Percentiles rank a stretch among this genome's conserved stretches.
phyloP scores from a whole-genome alignment of 2,329 filamentous ascomycete species.

The Stachybotrys chlorohalonatus region DNA sequence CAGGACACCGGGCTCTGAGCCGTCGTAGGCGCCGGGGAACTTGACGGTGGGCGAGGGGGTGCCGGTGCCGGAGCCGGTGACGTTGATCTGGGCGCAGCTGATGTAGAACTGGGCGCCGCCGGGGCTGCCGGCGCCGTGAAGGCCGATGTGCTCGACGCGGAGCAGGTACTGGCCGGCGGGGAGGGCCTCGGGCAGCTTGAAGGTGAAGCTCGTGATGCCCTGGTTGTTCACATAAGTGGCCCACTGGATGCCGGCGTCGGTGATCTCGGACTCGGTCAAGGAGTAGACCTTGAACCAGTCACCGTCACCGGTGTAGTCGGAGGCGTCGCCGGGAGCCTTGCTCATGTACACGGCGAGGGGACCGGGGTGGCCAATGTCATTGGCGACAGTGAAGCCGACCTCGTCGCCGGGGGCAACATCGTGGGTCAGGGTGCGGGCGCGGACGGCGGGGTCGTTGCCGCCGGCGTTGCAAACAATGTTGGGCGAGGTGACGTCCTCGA shows the following conservation, averaged over 20 bases:
- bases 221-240: slow-evolving; percentile 18
- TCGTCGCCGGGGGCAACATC: slow-evolving; percentile 27
- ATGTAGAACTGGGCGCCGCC: slow-evolving; percentile 29
- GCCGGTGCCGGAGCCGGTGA: slow-evolving; percentile 19
- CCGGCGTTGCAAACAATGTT: slow-evolving; percentile 30
- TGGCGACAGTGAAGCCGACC: slow-evolving; percentile 30
- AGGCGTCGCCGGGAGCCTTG: slow-evolving; percentile 20
- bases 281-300: slow-evolving; percentile 29
- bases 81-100: slow-evolving; percentile 23
- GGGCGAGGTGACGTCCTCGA: slow-evolving; percentile 26
- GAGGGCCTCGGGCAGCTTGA: slow-evolving; percentile 17
- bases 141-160: slow-evolving; percentile 26
- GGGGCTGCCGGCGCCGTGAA: slow-evolving; percentile 20
- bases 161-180: slow-evolving; percentile 23
- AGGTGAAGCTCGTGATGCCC: slow-evolving; percentile 25
- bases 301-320: slow-evolving; percentile 22
- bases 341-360: slow-evolving; percentile 27
- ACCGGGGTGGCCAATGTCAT: slow-evolving; percentile 26
- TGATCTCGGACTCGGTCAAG: slow-evolving; percentile 18
- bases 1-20: slow-evolving; percentile 21
- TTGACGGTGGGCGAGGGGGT: slow-evolving; percentile 17
- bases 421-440: slow-evolving; percentile 24
- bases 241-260: slow-evolving; percentile 19
- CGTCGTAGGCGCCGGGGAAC: slow-evolving; percentile 23
- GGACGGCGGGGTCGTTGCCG: slow-evolving; percentile 24